These are phyloP conservation scores for Volvox africanus DNA, from an alignment of 139 green algal genomes.

Conservation along the genomic window DNA sequence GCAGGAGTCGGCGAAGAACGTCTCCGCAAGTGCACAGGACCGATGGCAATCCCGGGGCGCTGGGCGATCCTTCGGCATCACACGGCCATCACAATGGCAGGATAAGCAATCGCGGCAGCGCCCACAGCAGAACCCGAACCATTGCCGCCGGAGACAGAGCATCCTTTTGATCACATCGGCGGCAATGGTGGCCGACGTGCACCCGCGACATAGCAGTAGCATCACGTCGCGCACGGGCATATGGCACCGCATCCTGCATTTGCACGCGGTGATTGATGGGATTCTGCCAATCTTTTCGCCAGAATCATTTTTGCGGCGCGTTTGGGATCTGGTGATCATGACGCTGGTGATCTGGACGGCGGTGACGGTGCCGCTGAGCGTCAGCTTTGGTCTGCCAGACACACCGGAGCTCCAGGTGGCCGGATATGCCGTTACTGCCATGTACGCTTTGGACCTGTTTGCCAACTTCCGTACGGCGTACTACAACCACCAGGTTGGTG, in stretches of 20 bases:
- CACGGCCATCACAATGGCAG: not conserved
- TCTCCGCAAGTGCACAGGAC: too few species aligned
- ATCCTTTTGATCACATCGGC: not conserved
- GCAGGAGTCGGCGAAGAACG: not conserved
- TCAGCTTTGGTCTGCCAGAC: conserved; percentile 35
- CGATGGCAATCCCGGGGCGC: not conserved
- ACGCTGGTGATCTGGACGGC: conserved; percentile 32
- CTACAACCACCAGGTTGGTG: conserved; percentile 33
- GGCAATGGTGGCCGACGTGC: not conserved
- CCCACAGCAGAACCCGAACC: too few species aligned
- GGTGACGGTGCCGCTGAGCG: conserved; percentile 31
- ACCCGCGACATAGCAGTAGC: not conserved
- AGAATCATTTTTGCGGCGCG: not conserved
- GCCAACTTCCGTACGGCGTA: conserved; percentile 51
- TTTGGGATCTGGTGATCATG: conserved; percentile 36
- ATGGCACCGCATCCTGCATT: conserved; percentile 9
- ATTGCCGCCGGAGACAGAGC: not conserved
- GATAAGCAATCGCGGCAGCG: not conserved
- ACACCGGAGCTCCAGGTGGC: not conserved
- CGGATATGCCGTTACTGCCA: not conserved
- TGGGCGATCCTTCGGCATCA: not conserved
- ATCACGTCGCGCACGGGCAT: not conserved
- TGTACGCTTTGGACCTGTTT: conserved; percentile 31
- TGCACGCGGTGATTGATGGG: not conserved
- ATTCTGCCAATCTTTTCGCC: conserved; percentile 30